Conservation (phyloP, 441 rosid genomes). For the Jatropha podagrica region DNA sequence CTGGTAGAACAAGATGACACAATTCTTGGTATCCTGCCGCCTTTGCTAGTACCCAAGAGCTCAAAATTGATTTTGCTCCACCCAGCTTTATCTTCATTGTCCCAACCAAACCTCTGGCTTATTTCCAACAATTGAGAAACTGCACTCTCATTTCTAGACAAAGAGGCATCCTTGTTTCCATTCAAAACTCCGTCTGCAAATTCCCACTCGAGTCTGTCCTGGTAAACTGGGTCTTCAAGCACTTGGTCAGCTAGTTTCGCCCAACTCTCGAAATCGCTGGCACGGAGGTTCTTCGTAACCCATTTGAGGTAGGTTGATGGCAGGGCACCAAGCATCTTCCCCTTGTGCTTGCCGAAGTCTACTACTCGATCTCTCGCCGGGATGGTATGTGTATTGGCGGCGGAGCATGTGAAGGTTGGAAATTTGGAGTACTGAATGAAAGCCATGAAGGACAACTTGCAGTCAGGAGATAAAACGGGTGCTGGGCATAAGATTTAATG, state of each 20-base stretch:
- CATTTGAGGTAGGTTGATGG: conserved; percentile 74
- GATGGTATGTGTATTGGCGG: conserved; percentile 23
- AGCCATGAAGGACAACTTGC: conserved; percentile 2
- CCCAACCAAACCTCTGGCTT: conserved; percentile 84
- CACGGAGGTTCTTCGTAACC: conserved; percentile 67
- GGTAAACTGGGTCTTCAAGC: conserved; percentile 60
- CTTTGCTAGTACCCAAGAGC: conserved; percentile 70
- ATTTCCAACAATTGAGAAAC: conserved; percentile 59
- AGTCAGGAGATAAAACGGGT: not conserved
- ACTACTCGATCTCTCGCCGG: conserved; percentile 62
- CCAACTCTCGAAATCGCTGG: conserved; percentile 63
- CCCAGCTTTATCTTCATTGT: conserved; percentile 60
- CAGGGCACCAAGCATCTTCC: conserved; percentile 77
- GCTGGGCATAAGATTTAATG: no score
- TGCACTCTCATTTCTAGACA: conserved; percentile 22
- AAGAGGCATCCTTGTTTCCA: conserved; percentile 31
- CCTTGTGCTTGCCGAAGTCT: conserved; percentile 76
- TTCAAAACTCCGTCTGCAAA: conserved; percentile 49
- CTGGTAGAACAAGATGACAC: not conserved
- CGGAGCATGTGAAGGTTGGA: conserved; percentile 31
- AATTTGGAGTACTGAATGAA: conserved; percentile 10
- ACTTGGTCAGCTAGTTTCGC: conserved; percentile 73
- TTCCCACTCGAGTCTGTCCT: conserved; percentile 81
- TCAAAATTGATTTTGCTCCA: conserved; percentile 64
- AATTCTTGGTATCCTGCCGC: conserved; percentile 72